Base-by-base conservation (phyloP, 805 yeast species). In the Torulaspora franciscae region DNA sequence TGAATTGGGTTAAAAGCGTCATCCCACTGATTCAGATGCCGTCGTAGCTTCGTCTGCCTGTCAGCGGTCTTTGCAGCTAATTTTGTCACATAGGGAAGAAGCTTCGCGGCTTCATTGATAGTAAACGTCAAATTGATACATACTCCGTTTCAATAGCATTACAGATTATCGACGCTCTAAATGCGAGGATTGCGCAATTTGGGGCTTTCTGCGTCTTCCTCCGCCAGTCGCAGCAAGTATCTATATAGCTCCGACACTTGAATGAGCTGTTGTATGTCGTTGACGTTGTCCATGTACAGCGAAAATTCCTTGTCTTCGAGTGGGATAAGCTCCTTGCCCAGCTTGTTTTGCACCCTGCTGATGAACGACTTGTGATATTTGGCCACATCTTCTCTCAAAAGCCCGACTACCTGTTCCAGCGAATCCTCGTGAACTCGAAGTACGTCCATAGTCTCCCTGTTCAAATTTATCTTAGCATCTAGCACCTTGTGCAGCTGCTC, bases 271-370 rank as follows among this genome's bases (percentile, higher is more conserved):
- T 56, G 56, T 7, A 57, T 26, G 32, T 52, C 54, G 11, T 37
- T 35, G 6, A 59, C 35, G 29, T 56, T 54, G 14, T 43, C 52
- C 37, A 56, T 32, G 35, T 57, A 59, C 1, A 32, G 36, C 3
- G 36, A 36, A 32, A 59, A 59, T 39, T 59, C 62, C 11, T 43
- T 29, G 37, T 56, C 54, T 30, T 59, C 62, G 34, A 42, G 29
- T 1, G 54, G 46, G 11, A 50, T 25, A 22, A 56, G 29, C n/a
- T 52, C 56, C n/a, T 37, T 34, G 5, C 46, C 28, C 30, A 53
- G 40, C 14, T 49, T 47, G 7, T 29, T 19, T 33, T 52, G 51
- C 10, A 51, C 47, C 35, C 42, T 47, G 6, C 13, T 23, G 19
- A 50, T 29, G 9, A 51, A 43, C 2, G 28, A 26, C 19, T 43